Conservation (phyloP, 495 filamentous ascomycete species). For the Alectoria sarmentosa region DNA sequence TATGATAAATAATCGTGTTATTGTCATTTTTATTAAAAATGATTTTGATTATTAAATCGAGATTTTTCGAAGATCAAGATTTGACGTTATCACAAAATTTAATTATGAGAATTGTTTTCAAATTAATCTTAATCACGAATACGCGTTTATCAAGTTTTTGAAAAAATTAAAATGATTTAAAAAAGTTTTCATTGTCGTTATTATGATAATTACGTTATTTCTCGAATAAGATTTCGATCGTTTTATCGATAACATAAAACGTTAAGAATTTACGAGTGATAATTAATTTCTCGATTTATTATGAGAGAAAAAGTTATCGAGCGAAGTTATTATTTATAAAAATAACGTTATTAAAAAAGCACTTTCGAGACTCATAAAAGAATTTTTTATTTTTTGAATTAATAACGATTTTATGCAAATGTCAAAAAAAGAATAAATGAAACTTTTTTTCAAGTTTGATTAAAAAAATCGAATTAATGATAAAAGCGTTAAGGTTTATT, state of each 20-base stretch:
- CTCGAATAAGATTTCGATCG: too few species aligned
- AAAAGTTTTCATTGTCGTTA: not conserved
- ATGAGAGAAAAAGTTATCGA: too few species aligned
- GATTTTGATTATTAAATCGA: not conserved
- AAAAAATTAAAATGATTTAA: not conserved
- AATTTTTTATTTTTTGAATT: not conserved
- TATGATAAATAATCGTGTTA: not conserved
- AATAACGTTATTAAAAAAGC: not conserved
- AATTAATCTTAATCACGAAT: not conserved
- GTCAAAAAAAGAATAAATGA: conserved; percentile 3
- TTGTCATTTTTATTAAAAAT: not conserved
- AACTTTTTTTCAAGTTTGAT: not conserved
- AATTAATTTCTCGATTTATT: too few species aligned
- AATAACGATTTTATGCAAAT: conserved; percentile 1
- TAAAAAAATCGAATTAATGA: not conserved
- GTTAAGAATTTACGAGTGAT: too few species aligned
- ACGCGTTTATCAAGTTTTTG: not conserved
- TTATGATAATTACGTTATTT: not conserved
- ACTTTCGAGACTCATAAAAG: too few species aligned
- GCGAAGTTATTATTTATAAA: not conserved
- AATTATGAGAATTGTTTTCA: not conserved
- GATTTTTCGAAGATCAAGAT: not conserved
- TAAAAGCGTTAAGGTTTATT: not conserved
- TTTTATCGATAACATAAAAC: too few species aligned
- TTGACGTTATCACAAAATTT: not conserved